These are phyloP conservation scores for Magnusiomyces suaveolens DNA, from an alignment of 1,139 yeast genomes.

Conservation along the genomic window DNA sequence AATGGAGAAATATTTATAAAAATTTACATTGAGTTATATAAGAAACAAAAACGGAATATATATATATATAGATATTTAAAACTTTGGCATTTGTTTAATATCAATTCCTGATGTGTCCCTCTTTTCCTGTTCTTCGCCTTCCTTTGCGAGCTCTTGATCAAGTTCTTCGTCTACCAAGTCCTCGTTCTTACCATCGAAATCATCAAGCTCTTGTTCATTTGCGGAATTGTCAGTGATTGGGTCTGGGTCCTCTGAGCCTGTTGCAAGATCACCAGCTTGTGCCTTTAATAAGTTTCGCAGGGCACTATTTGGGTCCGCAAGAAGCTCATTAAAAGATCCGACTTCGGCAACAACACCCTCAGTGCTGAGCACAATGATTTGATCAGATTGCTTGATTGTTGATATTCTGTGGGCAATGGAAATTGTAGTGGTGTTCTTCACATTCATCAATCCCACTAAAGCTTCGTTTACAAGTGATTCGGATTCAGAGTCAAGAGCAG, in stretches of 20 bases:
- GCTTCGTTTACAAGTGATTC: constrained; percentile 74
- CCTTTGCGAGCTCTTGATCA: constrained; percentile 9
- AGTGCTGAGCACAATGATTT: constrained; percentile 66
- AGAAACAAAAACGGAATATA: too few species aligned
- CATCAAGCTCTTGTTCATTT: constrained; percentile 22
- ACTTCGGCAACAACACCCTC: constrained; percentile 79
- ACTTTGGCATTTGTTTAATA: not conserved
- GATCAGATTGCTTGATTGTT: constrained; percentile 76
- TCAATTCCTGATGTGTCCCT: constrained; percentile 9
- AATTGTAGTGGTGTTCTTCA: constrained; percentile 60
- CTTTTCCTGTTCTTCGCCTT: constrained; percentile 10
- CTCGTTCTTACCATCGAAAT: not conserved
- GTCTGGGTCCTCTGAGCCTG: not conserved
- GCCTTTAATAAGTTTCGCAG: constrained; percentile 51
- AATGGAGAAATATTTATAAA: too few species aligned
- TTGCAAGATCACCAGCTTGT: constrained; percentile 31
- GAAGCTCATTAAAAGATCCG: constrained; percentile 60
- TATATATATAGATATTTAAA: too few species aligned
- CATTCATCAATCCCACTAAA: constrained; percentile 49
- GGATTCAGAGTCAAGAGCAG: constrained; percentile 76
- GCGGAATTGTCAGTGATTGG: not conserved
- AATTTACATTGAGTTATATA: too few species aligned
- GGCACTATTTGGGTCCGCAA: constrained; percentile 52
- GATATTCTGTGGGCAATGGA: constrained; percentile 89
- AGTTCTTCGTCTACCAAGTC: constrained; percentile 7